Conservation (phyloP, 179 eudicot genomes). For the Drosera spatulata region DNA sequence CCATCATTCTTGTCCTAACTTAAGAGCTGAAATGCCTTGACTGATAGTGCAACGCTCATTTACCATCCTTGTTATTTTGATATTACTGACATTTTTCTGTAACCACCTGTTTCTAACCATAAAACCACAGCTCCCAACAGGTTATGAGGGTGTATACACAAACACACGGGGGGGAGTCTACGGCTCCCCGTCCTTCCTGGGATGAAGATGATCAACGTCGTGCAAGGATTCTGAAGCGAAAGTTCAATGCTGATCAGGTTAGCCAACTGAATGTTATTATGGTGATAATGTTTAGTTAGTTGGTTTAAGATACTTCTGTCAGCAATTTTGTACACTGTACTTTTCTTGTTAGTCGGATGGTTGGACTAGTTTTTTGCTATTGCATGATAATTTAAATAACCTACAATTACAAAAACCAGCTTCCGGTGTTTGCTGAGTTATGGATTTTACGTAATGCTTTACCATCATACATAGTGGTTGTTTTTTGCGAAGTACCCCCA, state of each 20-base stretch:
- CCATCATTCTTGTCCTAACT: neutral
- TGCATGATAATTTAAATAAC: no score
- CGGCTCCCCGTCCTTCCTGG: constrained; percentile 73
- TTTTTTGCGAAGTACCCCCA: no score
- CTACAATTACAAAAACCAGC: no score
- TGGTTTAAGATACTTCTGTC: neutral
- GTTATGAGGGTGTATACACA: constrained; percentile 75
- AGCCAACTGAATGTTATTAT: constrained; percentile 1
- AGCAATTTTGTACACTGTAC: neutral
- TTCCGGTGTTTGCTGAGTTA: no score
- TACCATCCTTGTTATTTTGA: no score
- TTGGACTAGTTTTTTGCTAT: no score
- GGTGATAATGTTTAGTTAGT: neutral
- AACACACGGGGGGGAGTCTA: constrained; percentile 78
- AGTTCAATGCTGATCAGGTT: constrained; percentile 63
- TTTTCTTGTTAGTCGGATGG: neutral
- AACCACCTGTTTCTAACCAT: neutral
- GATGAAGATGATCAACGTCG: constrained; percentile 96
- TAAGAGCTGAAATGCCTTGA: neutral
- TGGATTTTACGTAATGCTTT: no score
- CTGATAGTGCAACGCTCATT: neutral
- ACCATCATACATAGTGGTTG: no score
- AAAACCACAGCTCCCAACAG: constrained; percentile 45
- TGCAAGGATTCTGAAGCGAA: constrained; percentile 52
- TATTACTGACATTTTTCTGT: neutral